Conservation (phyloP, 2,329 filamentous ascomycete genomes). For the Neopestalotiopsis sp. region DNA sequence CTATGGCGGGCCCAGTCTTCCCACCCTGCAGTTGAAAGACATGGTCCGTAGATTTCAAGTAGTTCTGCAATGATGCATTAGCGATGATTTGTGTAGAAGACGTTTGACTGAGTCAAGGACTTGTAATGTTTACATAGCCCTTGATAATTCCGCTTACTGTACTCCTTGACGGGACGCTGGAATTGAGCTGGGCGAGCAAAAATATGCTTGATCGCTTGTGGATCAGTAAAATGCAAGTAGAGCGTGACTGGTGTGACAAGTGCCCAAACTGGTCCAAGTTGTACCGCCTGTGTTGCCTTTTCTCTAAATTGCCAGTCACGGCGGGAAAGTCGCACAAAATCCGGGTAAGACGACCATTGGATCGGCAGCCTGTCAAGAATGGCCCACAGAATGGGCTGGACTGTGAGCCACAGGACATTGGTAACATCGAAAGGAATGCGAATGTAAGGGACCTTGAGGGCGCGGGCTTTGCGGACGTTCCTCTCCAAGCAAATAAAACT, state of each 20-base stretch:
- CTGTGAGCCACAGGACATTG: constrained; percentile 29
- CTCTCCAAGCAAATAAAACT: neutral
- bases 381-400: constrained; percentile 29
- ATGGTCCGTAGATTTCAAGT: constrained; percentile 33
- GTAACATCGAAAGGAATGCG: constrained; percentile 29
- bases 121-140: no score
- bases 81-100: neutral
- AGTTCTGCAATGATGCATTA: constrained; percentile 24
- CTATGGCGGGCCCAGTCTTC: constrained; percentile 38
- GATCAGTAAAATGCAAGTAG: constrained; percentile 28
- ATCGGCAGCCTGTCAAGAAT: constrained; percentile 28
- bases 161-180: constrained; percentile 26
- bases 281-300: constrained; percentile 19
- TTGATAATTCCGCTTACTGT: constrained; percentile 22
- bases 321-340: constrained; percentile 29
- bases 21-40: constrained; percentile 32
- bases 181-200: constrained; percentile 28
- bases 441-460: constrained; percentile 27
- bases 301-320: constrained; percentile 30
- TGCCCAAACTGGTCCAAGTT: constrained; percentile 31
- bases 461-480: constrained; percentile 24
- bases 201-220: constrained; percentile 29
- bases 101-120: no score
- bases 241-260: constrained; percentile 29
- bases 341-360: constrained; percentile 28